Evolutionary conservation across 495 filamentous ascomycete species (phyloP).

Genomic region (Xanthoparmelia taractica): DNA sequence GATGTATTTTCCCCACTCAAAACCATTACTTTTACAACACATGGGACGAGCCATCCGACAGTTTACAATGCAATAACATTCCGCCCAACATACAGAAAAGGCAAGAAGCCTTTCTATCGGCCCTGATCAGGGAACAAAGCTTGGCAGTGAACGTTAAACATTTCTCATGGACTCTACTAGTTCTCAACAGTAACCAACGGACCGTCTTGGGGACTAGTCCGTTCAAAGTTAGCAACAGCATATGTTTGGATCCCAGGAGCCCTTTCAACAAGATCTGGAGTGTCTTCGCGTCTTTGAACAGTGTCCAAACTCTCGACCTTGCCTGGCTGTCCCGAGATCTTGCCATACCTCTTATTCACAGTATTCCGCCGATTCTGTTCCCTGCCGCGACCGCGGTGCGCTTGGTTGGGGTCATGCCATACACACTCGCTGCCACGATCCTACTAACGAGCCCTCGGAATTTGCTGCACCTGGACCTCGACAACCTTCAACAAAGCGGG

Average conservation of each 20-base stretch:
- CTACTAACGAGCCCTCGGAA: not conserved
- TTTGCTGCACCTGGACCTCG: not conserved
- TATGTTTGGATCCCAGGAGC: not conserved
- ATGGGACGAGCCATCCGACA: not conserved
- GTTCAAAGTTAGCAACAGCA: not conserved
- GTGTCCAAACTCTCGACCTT: not conserved
- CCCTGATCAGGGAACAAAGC: not conserved
- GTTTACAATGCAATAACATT: slow-evolving; percentile 1
- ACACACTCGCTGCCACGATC: not conserved
- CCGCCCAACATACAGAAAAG: slow-evolving; percentile 2
- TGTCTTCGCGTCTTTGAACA: not conserved
- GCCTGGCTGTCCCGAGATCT: not conserved
- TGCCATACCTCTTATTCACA: not conserved
- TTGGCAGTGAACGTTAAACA: not conserved
- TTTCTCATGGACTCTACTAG: not conserved
- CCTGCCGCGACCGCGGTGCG: not conserved
- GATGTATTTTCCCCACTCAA: not conserved
- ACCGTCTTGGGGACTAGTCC: not conserved
- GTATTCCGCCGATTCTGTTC: not conserved
- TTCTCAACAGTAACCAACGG: not conserved
- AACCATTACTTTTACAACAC: not conserved
- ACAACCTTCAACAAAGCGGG: slow-evolving; percentile 9
- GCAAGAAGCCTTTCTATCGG: slow-evolving; percentile 8
- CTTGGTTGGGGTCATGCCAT: not conserved
- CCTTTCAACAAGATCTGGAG: slow-evolving; percentile 2